Percentiles rank a stretch among this genome's conserved stretches.
Evolutionary conservation across 805 yeast species (phyloP).

Genomic region (Saccharomycopsis capsularis): DNA sequence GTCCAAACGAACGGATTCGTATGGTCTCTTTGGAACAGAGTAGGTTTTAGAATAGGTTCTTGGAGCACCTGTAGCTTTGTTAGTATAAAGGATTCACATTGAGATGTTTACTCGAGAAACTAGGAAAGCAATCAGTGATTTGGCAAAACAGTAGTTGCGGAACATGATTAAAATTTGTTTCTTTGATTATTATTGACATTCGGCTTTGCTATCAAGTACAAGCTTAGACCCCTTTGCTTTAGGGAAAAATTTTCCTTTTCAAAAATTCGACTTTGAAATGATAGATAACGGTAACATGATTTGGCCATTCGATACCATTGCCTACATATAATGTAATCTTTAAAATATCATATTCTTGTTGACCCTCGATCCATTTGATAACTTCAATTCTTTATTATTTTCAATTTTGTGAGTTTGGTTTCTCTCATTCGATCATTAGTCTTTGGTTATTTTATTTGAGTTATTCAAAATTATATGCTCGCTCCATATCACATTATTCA

Average conservation of each 20-base stretch:
- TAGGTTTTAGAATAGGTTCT: slow-evolving; percentile 99
- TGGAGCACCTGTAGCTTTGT: slow-evolving; percentile 74
- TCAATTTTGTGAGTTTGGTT: too few species aligned
- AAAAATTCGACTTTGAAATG: too few species aligned
- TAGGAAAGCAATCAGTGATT: background rate
- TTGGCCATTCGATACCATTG: background rate
- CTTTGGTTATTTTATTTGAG: background rate
- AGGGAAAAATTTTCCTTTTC: too few species aligned
- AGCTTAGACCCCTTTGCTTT: too few species aligned
- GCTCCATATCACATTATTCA: too few species aligned
- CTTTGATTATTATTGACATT: background rate
- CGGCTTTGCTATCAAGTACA: too few species aligned
- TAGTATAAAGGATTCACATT: slow-evolving; percentile 9
- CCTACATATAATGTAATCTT: background rate
- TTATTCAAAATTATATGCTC: too few species aligned
- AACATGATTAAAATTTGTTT: background rate
- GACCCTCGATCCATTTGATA: background rate
- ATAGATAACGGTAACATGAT: background rate
- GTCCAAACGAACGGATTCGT: slow-evolving; percentile 99
- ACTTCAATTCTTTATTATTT: background rate
- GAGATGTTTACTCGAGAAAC: background rate
- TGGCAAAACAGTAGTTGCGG: background rate
- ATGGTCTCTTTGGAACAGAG: slow-evolving; percentile 99
- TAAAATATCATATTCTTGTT: background rate
- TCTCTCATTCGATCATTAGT: background rate